phyloP scores from a whole-genome alignment of 208 protist species.

The Naegleria lovaniensis region DNA sequence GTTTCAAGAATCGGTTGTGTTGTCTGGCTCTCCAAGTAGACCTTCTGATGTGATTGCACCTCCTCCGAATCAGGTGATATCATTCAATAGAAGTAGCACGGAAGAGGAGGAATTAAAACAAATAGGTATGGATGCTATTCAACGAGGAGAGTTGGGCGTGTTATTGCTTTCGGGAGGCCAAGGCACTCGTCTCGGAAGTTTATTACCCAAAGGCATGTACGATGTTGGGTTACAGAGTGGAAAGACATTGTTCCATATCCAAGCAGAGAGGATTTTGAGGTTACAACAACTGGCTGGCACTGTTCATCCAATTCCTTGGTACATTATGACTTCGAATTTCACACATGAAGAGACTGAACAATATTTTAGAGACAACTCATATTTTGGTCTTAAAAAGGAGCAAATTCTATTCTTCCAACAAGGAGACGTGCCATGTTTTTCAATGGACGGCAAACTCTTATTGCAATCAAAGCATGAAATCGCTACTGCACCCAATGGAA shows the following conservation, averaged over 20 bases:
- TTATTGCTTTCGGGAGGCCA: conserved; percentile 95
- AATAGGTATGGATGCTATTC: conserved; percentile 65
- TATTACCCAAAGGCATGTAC: conserved; percentile 88
- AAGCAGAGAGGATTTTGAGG: conserved; percentile 72
- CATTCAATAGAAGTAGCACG: neutral
- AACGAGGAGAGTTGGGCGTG: conserved; percentile 69
- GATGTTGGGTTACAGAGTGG: conserved; percentile 65
- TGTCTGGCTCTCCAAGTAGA: neutral
- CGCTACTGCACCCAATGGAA: conserved; percentile 85
- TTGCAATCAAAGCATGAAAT: conserved; percentile 59
- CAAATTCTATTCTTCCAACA: conserved; percentile 92
- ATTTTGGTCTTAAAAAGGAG: conserved; percentile 81
- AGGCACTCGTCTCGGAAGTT: conserved; percentile 90
- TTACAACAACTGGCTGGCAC: neutral
- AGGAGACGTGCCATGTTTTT: conserved; percentile 72
- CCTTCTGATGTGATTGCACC: neutral
- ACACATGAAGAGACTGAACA: conserved; percentile 76
- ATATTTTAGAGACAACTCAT: conserved; percentile 83
- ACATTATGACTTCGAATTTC: conserved; percentile 92
- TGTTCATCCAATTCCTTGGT: conserved; percentile 48
- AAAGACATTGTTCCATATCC: conserved; percentile 94
- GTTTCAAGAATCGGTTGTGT: neutral
- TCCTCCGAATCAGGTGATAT: neutral
- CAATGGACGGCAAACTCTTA: conserved; percentile 83
- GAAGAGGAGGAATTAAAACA: neutral